Percentiles rank a stretch among this genome's conserved stretches.
These are phyloP conservation scores for Picea glauca DNA, from an alignment of 75 land plant species.

Conservation along the genomic window DNA sequence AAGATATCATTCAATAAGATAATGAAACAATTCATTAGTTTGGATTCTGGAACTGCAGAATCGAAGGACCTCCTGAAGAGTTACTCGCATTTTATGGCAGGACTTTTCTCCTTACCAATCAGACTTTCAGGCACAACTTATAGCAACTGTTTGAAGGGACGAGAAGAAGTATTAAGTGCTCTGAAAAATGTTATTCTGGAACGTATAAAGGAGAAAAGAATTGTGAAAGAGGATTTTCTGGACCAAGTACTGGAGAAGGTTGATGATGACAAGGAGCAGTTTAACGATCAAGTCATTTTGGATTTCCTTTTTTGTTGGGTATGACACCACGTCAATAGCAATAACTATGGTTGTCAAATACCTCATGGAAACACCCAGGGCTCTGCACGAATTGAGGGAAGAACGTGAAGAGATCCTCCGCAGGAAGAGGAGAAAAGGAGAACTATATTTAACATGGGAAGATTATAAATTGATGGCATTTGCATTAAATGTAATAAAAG, in stretches of 20 bases:
- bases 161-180: conserved; percentile 12
- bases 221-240: conserved; percentile 14
- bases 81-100: conserved; percentile 16
- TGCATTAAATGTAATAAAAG: no score
- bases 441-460: no score
- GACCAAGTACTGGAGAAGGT: conserved; percentile 10
- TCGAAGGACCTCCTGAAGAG: conserved; percentile 9
- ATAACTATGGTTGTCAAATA: no score
- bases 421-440: no score
- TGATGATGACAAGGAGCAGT: neutral
- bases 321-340: no score
- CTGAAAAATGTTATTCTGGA: conserved; percentile 1
- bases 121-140: conserved; percentile 25
- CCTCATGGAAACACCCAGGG: no score
- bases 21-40: neutral
- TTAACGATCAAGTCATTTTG: no score
- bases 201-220: neutral
- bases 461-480: no score
- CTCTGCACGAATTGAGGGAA: no score
- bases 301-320: no score
- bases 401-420: no score
- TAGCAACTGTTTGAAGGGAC: conserved; percentile 18
- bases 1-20: conserved; percentile 1
- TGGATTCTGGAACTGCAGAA: neutral
- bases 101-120: conserved; percentile 23